Conservation (phyloP, 2,329 filamentous ascomycete genomes). For the Monilinia vaccinii-corymbosi region DNA sequence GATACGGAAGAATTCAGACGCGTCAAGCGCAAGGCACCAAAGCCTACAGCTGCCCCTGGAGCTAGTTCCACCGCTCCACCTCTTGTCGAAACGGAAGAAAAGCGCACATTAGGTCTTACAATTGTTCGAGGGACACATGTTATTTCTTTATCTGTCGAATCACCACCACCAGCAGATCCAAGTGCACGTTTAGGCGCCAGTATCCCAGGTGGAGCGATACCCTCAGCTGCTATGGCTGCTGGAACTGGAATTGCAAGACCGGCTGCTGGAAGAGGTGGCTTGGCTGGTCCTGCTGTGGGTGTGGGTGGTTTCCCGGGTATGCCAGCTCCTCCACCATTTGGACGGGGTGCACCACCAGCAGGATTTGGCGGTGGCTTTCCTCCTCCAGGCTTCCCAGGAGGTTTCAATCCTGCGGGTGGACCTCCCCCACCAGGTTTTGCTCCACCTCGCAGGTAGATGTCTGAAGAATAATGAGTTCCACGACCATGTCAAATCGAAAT, state of each 20-base stretch:
- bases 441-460: conserved; percentile 28
- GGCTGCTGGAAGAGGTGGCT: conserved; percentile 82
- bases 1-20: conserved; percentile 97
- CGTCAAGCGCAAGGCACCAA: conserved; percentile 75
- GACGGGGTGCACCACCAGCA: conserved; percentile 36
- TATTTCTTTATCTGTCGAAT: conserved; percentile 90
- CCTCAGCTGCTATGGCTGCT: conserved; percentile 57
- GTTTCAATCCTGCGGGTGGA: conserved; percentile 38
- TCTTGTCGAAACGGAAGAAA: conserved; percentile 85
- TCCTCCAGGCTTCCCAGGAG: conserved; percentile 36
- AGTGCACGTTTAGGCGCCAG: conserved; percentile 78
- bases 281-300: conserved; percentile 80
- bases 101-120: conserved; percentile 89
- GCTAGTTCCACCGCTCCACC: conserved; percentile 52
- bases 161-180: conserved; percentile 88
- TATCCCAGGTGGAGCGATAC: conserved; percentile 49
- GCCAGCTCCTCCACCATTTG: conserved; percentile 41
- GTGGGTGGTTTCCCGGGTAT: conserved; percentile 62
- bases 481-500: not conserved
- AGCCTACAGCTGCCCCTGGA: conserved; percentile 46
- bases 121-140: conserved; percentile 94
- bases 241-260: conserved; percentile 87
- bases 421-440: conserved; percentile 49
- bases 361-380: conserved; percentile 41
- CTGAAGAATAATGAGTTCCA: conserved; percentile 2